Base-by-base conservation (phyloP, 352 stramenopile genomes). In the Peronosclerospora sorghi region DNA sequence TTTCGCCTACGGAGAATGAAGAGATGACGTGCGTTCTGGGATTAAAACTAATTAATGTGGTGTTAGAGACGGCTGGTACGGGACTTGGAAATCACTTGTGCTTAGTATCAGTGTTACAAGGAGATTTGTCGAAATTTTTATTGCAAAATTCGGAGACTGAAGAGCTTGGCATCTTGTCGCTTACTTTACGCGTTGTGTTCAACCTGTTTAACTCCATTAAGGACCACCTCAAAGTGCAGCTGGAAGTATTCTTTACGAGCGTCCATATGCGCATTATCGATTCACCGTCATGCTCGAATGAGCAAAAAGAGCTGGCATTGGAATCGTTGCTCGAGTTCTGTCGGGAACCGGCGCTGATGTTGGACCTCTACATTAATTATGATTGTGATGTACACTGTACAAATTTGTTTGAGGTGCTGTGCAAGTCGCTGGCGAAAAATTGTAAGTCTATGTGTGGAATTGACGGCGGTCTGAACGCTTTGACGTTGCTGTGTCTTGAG, bases 151-250 rank as follows among this genome's bases (percentile, higher is more conserved):
- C 83, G 19, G 86, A 97, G 65, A 97, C 92, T 6, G 79, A 95
- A 9, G 95, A 99, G 56, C 74, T 98, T 12, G 65, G 68, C 17
- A 95, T 98, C 48, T 48, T 87, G 9, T 87, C 73, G 24, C 62
- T 88, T 12, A 97, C 91, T 28, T 71, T 99, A 27, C 80, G 96
- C 24, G 95, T 99, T 8, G 95, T 99, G 46, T 99, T 99, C 51
- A 99, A 99, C 59, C 73, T 99, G 9, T 99, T 99, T 68, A 97
- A 98, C 56, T 97, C 86, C 38, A 98, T 99, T 64, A 98, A 98
- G 55, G 90, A 98, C 56, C 91, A 98, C 49, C 57, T 99, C 5
- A 99, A 99, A 45, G 88, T 99, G 14, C 96, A 98, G 55, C 77
- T 99, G 28, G 96, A 99, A 65, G 93, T 99, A 0, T 99, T 99